Base-by-base conservation (phyloP, 2,329 filamentous ascomycete genomes). In the Ophiostoma tasmaniense region DNA sequence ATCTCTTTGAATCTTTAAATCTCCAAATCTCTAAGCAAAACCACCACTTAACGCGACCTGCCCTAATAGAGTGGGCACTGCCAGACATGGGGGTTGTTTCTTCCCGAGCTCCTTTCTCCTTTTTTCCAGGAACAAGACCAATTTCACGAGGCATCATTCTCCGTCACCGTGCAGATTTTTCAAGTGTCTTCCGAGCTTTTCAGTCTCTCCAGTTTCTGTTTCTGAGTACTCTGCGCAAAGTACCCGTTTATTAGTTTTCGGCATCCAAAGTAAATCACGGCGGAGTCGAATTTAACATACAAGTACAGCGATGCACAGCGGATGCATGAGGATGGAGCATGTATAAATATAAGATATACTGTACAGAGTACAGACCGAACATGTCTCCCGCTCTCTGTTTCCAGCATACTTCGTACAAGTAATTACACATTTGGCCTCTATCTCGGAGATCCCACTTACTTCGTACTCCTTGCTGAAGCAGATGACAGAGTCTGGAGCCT, bases 11-110 rank as follows among this genome's bases (percentile, higher is more conserved):
- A 39, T 39, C 10, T 39, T 39, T 39, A 39, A 61, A 61, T 17
- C 50, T 64, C 62, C 42, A 59, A 55, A 52, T 64, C 8, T 55
- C 25, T 67, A 13, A 13, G 62, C 33, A 62, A 37, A 37, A 35
- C 35, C 37, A 11, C 22, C 6, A 64, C 30, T 30, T 30, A 64
- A 64, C 61, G 30, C 30, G 30, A 55, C 61, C 37, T 33, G 65
- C 68, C 65, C 55, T 69, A 69, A 55, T 39, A 45, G 37, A 67
- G 65, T 64, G 68, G 66, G 61, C 30, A 35, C 4, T 20, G 37
- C 64, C 59, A 25, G 50, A 22, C 55, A 69, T 64, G 67, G 67
- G 67, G 67, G 5, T 64, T 39, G 22, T 55, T 67, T 52, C 28
- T 68, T 64, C 45, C 17, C 3, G n/a, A 55, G 3, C 3, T 25